phyloP scores from a whole-genome alignment of 306 rosid species.

The Trifolium subterraneum region DNA sequence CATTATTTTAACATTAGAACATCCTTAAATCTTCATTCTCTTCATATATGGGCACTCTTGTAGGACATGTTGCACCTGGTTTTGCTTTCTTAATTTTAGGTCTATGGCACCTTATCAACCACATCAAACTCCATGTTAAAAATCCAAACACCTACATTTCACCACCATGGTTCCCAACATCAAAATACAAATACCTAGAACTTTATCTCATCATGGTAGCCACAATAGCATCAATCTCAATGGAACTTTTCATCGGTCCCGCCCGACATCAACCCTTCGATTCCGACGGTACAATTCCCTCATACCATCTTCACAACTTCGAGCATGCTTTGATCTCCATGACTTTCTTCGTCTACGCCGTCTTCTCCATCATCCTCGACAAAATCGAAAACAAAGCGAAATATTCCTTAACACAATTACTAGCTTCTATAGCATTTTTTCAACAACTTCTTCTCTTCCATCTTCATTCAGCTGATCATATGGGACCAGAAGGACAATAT shows the following conservation, averaged over 20 bases:
- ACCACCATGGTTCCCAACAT: slow-evolving; percentile 71
- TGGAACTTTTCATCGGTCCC: slow-evolving; percentile 85
- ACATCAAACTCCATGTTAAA: slow-evolving; percentile 64
- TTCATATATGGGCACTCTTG: slow-evolving; percentile 66
- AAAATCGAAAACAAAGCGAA: slow-evolving; percentile 12
- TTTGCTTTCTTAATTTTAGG: slow-evolving; percentile 76
- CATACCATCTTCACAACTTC: slow-evolving; percentile 84
- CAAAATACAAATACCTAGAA: slow-evolving; percentile 61
- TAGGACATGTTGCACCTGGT: slow-evolving; percentile 88
- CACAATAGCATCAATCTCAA: slow-evolving; percentile 56
- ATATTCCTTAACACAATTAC: slow-evolving; percentile 54
- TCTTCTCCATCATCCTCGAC: slow-evolving; percentile 61
- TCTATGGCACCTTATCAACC: slow-evolving; percentile 84
- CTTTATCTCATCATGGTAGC: slow-evolving; percentile 63
- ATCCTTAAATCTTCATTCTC: neutral
- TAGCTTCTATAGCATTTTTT: slow-evolving; percentile 65
- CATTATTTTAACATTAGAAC: neutral
- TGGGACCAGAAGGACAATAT: slow-evolving; percentile 85
- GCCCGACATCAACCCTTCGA: slow-evolving; percentile 72
- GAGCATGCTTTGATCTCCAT: slow-evolving; percentile 80
- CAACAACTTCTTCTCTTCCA: slow-evolving; percentile 79
- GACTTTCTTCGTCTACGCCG: slow-evolving; percentile 62
- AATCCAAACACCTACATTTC: slow-evolving; percentile 53
- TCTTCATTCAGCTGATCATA: slow-evolving; percentile 81
- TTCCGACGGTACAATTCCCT: slow-evolving; percentile 75